Evolutionary conservation across 768 basidiomycete species (phyloP), one percentile per base, ranked within the genome.

Genomic region (Lepiota venenata): DNA sequence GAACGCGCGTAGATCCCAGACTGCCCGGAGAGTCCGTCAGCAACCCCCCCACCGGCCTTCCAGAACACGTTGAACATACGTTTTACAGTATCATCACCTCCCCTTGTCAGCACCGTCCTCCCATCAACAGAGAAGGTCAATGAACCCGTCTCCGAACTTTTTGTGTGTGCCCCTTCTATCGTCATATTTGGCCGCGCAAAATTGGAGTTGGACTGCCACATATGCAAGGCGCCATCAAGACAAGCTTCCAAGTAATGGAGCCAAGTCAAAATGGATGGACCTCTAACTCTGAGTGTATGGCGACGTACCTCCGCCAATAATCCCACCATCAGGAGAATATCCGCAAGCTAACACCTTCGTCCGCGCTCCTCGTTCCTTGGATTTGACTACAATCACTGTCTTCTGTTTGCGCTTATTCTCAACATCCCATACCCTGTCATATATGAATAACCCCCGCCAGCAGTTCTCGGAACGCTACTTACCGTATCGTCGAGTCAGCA

Each of bases 401-500:
- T 94, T 98, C 64, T 97, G 94, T 70, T 98, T 97, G 47, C 92
- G 83, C 67, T 86, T 91, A 64, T 93, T 86, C 66, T 93, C 89
- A 32, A 85, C 82, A 62, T 98, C 90, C 97, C 97, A 99, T 69
- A 99, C 89, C 56, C 94, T 95, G 55, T 48, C 36, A 20, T 40
- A 47, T 46, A 47, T 45, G 48, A 37, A 58, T 18, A 41, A n/a
- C n/a, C n/a, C 25, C 38, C 20, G 15, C 43, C 47, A 38, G 38
- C 20, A 20, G 27, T 53, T 18, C 32, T 42, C 35, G 29, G 32
- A 58, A 12, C 32, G 43, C 21, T 39, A 52, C 53, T 56, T 65
- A 92, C 90, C 96, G 83, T 50, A 99, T 89, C 0, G 97, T 98
- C 0, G 92, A 94, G 69, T 99, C 97, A 39, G 87, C 88, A n/a